These are phyloP conservation scores for Aspergillus calidoustus DNA, from an alignment of 2,329 filamentous ascomycete genomes.

Conservation along the genomic window DNA sequence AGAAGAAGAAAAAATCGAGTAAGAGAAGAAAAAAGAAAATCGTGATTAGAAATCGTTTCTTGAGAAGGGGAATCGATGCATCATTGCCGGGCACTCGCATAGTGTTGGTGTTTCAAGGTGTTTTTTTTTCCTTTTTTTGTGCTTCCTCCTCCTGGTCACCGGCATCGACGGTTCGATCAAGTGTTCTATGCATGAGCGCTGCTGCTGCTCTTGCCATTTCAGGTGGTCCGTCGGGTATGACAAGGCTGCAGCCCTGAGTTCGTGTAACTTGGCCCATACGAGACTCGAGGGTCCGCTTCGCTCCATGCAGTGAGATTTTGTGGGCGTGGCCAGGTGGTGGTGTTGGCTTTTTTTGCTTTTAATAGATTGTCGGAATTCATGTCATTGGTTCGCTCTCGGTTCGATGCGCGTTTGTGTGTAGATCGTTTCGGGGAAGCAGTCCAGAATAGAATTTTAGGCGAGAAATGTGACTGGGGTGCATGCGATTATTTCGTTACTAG, in stretches of 20 bases:
- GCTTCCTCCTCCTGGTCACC: neutral
- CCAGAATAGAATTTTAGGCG: neutral
- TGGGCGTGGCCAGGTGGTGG: neutral
- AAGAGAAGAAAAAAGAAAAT: conserved; percentile 1
- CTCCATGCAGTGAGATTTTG: neutral
- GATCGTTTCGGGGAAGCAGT: neutral
- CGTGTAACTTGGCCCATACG: neutral
- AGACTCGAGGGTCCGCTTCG: neutral
- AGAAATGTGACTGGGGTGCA: neutral
- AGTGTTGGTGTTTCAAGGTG: neutral
- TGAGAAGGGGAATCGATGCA: neutral
- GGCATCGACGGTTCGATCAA: neutral
- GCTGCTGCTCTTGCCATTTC: neutral
- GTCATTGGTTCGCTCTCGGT: neutral
- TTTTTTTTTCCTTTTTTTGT: neutral
- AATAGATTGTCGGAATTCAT: neutral
- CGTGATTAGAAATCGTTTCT: conserved; percentile 12
- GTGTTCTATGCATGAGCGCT: neutral
- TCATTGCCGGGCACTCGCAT: neutral
- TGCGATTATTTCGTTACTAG: neutral
- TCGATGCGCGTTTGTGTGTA: neutral
- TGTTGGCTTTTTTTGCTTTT: neutral
- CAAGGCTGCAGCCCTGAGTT: conserved; percentile 4
- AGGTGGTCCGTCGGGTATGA: neutral
- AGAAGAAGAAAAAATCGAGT: neutral